Percentiles rank a stretch among this genome's conserved stretches.
These are phyloP conservation scores for Intubia oerlemansii DNA, from an alignment of 2,329 filamentous ascomycete genomes.

Conservation along the genomic window DNA sequence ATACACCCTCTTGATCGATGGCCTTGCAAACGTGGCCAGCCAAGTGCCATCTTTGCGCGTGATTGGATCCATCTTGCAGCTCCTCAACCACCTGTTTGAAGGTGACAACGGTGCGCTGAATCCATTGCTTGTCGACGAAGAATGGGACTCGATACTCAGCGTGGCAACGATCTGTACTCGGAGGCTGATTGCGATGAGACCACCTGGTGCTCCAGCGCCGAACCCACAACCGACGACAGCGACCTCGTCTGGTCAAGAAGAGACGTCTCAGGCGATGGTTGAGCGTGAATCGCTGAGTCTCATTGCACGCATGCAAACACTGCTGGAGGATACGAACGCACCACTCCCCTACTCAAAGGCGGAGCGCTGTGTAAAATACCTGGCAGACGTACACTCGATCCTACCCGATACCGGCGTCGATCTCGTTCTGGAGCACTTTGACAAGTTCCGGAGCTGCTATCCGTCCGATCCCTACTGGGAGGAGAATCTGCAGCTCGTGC, in stretches of 20 bases:
- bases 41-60: conserved; percentile 23
- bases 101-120: conserved; percentile 30
- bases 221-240: too few species aligned
- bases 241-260: too few species aligned
- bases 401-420: conserved; percentile 43
- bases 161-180: conserved; percentile 35
- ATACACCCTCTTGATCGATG: conserved; percentile 35
- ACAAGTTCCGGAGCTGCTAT: conserved; percentile 47
- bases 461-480: conserved; percentile 52
- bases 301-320: conserved; percentile 25
- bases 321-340: too few species aligned
- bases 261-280: conserved; percentile 18
- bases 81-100: conserved; percentile 34
- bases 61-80: conserved; percentile 23
- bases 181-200: too few species aligned
- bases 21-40: conserved; percentile 28
- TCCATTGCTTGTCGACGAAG: conserved; percentile 37
- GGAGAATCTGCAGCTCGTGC: conserved; percentile 35
- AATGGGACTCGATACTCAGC: conserved; percentile 40
- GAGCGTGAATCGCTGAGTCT: conserved; percentile 22
- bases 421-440: conserved; percentile 44
- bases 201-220: too few species aligned
- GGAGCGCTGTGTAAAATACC: conserved; percentile 45
- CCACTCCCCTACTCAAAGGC: too few species aligned
- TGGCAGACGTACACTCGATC: conserved; percentile 36